Conservation (phyloP, 331 rosid species). For the Quercus lobata region DNA sequence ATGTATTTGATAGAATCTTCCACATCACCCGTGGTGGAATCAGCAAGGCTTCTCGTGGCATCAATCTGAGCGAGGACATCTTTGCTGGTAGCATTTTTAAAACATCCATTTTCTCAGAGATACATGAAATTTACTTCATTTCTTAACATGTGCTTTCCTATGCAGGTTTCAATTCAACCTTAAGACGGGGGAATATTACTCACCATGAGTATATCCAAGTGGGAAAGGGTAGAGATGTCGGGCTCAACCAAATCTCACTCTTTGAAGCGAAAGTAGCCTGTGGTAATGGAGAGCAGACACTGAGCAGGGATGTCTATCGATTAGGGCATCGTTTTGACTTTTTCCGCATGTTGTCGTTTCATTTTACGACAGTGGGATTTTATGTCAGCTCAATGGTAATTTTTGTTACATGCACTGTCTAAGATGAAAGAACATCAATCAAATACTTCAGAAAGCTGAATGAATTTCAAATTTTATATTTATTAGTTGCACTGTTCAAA, state of each 20-base stretch:
- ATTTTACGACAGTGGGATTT: slow-evolving; percentile 89
- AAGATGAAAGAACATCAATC: slow-evolving; percentile 2
- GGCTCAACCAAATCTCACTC: slow-evolving; percentile 92
- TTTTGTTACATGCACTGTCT: slow-evolving; percentile 9
- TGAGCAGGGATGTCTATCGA: slow-evolving; percentile 90
- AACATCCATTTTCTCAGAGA: background rate
- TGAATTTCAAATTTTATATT: background rate
- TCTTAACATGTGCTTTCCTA: slow-evolving; percentile 18
- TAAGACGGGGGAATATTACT: slow-evolving; percentile 86
- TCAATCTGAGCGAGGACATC: slow-evolving; percentile 96
- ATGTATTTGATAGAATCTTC: slow-evolving; percentile 93
- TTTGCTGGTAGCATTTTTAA: slow-evolving; percentile 75
- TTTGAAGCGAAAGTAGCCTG: slow-evolving; percentile 98
- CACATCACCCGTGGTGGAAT: slow-evolving; percentile 97
- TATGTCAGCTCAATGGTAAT: slow-evolving; percentile 82
- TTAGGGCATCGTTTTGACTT: slow-evolving; percentile 96
- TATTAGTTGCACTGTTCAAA: background rate
- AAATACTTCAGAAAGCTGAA: background rate
- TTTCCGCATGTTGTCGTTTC: slow-evolving; percentile 86
- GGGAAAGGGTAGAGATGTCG: slow-evolving; percentile 98
- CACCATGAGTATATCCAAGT: slow-evolving; percentile 98
- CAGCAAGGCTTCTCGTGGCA: slow-evolving; percentile 94
- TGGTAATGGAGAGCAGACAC: slow-evolving; percentile 91
- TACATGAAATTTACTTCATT: slow-evolving; percentile 16
- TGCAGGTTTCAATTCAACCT: slow-evolving; percentile 86